Percentiles rank a stretch among this genome's conserved stretches.
These are phyloP conservation scores for Claviceps quebecensis DNA, from an alignment of 2,329 filamentous ascomycete species.

Conservation along the genomic window DNA sequence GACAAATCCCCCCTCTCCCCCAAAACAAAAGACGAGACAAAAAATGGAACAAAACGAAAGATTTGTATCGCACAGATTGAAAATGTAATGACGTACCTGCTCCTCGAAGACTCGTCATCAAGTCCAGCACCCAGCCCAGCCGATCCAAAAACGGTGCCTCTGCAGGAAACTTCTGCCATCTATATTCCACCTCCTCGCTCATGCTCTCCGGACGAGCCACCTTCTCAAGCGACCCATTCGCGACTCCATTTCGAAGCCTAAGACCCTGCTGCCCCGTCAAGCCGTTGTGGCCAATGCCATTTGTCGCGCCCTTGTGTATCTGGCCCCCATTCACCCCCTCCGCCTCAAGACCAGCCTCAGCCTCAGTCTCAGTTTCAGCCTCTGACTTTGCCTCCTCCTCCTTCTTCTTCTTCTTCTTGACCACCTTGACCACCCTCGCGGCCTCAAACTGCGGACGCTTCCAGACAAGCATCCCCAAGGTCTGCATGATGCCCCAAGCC, in stretches of 20 bases:
- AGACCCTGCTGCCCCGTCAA: constrained; percentile 6
- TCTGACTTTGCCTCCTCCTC: neutral
- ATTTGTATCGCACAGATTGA: neutral
- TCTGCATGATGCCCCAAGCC: constrained; percentile 37
- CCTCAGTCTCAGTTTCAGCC: neutral
- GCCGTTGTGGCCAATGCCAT: neutral
- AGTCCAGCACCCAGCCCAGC: constrained; percentile 40
- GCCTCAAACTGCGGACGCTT: constrained; percentile 42
- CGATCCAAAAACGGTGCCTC: constrained; percentile 33
- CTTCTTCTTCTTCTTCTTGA: neutral
- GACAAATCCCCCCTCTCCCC: too few species aligned
- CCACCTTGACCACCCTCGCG: constrained; percentile 30
- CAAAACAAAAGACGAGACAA: neutral
- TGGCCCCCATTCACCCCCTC: too few species aligned
- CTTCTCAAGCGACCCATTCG: neutral
- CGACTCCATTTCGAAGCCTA: constrained; percentile 9
- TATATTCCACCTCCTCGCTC: constrained; percentile 30
- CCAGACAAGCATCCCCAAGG: constrained; percentile 36
- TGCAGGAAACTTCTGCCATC: constrained; percentile 46
- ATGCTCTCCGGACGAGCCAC: neutral
- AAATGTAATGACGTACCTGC: constrained; percentile 27
- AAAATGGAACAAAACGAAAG: neutral
- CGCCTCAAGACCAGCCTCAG: too few species aligned
- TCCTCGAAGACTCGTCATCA: constrained; percentile 40
- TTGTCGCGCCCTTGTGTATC: neutral